Evolutionary conservation across 2,329 filamentous ascomycete genomes (phyloP), one percentile per base, ranked within the genome.

Genomic region (Chaetomiaceae sp.): DNA sequence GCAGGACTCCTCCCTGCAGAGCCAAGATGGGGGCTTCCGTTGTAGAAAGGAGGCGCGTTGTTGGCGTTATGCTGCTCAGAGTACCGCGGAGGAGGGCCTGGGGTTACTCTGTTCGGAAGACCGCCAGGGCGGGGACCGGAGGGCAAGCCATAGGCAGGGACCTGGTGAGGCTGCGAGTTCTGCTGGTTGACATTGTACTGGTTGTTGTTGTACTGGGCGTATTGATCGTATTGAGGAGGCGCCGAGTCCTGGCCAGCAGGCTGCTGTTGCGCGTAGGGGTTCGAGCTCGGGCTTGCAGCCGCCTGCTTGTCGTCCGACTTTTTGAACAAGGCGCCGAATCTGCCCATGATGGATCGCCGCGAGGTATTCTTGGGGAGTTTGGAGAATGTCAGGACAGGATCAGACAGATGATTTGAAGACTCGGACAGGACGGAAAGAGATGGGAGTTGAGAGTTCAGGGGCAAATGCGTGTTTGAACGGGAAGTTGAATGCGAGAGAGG

Each of bases 211-310:
- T 48, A 73, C 34, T 21, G 67, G 38, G 31, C 20, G 45, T 52
- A 49, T 35, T 50, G 50, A 31, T 45, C 10, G 63, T 57, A 49
- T 68, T 69, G 53, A 70, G 69, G 13, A 7, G 51, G 25, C 6
- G 65, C 74, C 67, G 76, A 73, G 60, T 81, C 82, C 21, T 78
- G 77, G 55, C 82, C 80, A 56, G 67, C 68, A 48, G 63, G 64
- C 5, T 66, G 66, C 47, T 74, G 70, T 63, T 79, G 30, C 46
- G 79, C 79, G 60, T 85, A 84, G 5, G 81, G 81, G 59, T 83
- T 83, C 31, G 75, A 73, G 43, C 61, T 51, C 31, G 48, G 68
- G 5, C 73, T 71, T 34, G 71, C 67, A 39, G 78, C 72, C 52
- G 77, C 76, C 25, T 63, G 66, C 46, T 77, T 76, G 47, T 75